Conservation (phyloP, 495 filamentous ascomycete genomes). For the Daldinia bambusicola region DNA sequence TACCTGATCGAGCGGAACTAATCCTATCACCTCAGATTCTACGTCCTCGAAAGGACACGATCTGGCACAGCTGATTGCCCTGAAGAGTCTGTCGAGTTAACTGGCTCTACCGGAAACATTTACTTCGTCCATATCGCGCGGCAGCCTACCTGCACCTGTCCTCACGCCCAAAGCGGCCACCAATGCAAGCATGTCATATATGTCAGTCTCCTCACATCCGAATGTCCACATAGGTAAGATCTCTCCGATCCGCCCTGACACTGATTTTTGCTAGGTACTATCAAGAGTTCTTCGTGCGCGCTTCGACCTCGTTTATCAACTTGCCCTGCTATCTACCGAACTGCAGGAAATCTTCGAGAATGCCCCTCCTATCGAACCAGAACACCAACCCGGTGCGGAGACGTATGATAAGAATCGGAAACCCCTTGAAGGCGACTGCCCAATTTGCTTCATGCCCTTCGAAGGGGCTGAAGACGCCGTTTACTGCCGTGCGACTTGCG, state of each 20-base stretch:
- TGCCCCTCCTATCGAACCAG: slow-evolving; percentile 56
- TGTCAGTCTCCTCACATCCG: slow-evolving; percentile 26
- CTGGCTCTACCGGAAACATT: slow-evolving; percentile 79
- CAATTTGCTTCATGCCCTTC: slow-evolving; percentile 80
- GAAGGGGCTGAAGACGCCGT: slow-evolving; percentile 67
- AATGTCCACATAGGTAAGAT: not conserved
- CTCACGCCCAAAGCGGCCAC: slow-evolving; percentile 67
- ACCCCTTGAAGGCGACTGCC: slow-evolving; percentile 75
- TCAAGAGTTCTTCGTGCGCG: slow-evolving; percentile 72
- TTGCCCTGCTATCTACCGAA: slow-evolving; percentile 74
- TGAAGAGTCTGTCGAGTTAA: slow-evolving; percentile 68
- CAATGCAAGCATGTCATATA: slow-evolving; percentile 72
- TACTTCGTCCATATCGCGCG: slow-evolving; percentile 67
- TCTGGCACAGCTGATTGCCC: slow-evolving; percentile 44
- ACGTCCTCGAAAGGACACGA: slow-evolving; percentile 52
- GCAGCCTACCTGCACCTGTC: slow-evolving; percentile 73
- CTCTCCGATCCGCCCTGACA: not conserved
- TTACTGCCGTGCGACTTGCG: slow-evolving; percentile 78
- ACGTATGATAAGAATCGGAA: slow-evolving; percentile 53
- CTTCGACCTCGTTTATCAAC: slow-evolving; percentile 73
- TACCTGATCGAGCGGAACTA: not conserved
- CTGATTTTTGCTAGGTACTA: slow-evolving; percentile 60
- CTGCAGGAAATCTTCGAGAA: slow-evolving; percentile 67
- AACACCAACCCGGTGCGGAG: slow-evolving; percentile 3
- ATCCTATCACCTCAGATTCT: slow-evolving; percentile 43